Evolutionary conservation across 441 rosid species (phyloP).

Genomic region (Populus hybrid): DNA sequence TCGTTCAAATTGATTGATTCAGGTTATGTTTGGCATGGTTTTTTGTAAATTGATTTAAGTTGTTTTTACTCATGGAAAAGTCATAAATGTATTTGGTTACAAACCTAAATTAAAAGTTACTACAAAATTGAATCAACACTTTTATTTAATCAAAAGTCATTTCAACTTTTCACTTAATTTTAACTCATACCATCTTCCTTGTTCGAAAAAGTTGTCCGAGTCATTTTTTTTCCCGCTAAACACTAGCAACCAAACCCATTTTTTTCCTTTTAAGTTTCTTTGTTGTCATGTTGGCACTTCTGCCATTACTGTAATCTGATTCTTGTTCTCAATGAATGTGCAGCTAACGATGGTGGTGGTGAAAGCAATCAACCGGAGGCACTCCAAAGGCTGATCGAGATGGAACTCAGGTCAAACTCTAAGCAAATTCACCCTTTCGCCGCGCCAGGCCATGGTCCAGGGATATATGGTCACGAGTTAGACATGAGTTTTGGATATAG

Average conservation of each 20-base stretch:
- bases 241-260: no score
- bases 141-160: no score
- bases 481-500: constrained; percentile 75
- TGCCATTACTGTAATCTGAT: not conserved
- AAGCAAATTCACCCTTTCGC: constrained; percentile 54
- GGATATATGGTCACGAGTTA: constrained; percentile 64
- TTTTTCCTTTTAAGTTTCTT: not conserved
- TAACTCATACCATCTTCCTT: no score
- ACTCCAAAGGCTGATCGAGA: constrained; percentile 75
- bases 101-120: no score
- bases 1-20: not conserved
- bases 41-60: no score
- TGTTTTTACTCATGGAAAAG: no score
- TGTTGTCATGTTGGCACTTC: not conserved
- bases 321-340: constrained; percentile 13
- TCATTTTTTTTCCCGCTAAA: no score
- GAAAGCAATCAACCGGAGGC: constrained; percentile 62
- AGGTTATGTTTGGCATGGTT: no score
- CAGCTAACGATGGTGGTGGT: constrained; percentile 50
- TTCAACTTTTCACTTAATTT: no score
- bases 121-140: no score
- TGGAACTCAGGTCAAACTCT: constrained; percentile 66
- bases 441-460: constrained; percentile 47
- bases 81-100: no score
- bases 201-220: no score